Evolutionary conservation across 1,139 yeast genomes (phyloP), one percentile per base, ranked within the genome.

Genomic region (Debaryomycetaceae sp.): DNA sequence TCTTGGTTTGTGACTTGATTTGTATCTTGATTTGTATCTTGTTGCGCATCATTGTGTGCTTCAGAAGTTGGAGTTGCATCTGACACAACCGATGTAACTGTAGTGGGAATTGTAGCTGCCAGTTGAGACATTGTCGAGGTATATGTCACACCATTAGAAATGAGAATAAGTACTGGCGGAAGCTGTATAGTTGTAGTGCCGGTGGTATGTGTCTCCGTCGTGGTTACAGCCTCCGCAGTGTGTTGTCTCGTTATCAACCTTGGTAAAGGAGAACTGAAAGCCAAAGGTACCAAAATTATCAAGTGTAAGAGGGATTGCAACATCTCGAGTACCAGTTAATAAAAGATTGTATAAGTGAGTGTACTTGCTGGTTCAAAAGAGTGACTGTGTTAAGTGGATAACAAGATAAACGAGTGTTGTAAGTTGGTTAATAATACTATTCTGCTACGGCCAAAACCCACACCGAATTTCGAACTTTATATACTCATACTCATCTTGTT

Each of bases 101-200:
- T 68, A 13, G 62, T 53, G 34, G 72, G 72, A 40, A 54, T 53
- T 20, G 69, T 65, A 33, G 67, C 68, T 45, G 70, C 66, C 31
- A 59, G 58, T 23, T 62, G 63, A 31, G 76, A 63, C 48, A 77
- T 63, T 39, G 88, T 83, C 51, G 70, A 69, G 6, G 90, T 84
- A 52, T 74, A 80, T 36, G 87, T 80, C 34, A 69, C 78, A 47
- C 80, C 86, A 57, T 80, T 78, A 37, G 85, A 79, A 44, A 85
- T 74, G 40, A 83, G 70, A 37, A 82, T 69, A 58, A 83, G 80
- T 31, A 85, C 89, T n/a, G 88, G 81, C 42, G 90, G 88, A 45
- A 85, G 78, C 48, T 76, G 71, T 27, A 78, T 68, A 7, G 86
- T 76, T 38, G 82, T 75, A 5, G 86, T 81, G 6, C 83, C 78